These are phyloP conservation scores for Sinapis alba DNA, from an alignment of 441 rosid genomes.

Conservation along the genomic window DNA sequence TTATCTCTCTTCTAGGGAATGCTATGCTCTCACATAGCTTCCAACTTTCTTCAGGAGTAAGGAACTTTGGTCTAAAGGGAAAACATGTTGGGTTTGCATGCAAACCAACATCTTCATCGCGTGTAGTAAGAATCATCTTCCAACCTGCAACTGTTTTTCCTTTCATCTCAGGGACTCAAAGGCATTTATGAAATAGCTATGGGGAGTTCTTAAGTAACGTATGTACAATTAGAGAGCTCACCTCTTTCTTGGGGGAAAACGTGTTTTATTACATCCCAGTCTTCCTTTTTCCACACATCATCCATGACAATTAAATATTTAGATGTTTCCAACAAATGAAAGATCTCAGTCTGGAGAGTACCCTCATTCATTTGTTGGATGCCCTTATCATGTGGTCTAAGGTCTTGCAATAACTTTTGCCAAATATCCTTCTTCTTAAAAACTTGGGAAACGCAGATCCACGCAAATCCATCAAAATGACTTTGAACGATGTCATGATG, in stretches of 20 bases:
- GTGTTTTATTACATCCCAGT: not conserved
- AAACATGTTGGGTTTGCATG: not conserved
- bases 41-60: not conserved
- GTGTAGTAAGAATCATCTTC: not conserved
- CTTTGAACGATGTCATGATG: not conserved
- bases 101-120: not conserved
- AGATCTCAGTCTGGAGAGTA: not conserved
- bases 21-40: not conserved
- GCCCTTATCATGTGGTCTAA: not conserved
- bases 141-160: not conserved
- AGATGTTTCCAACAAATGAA: not conserved
- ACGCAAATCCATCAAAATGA: not conserved
- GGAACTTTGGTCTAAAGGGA: not conserved
- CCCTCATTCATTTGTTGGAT: not conserved
- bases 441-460: not conserved
- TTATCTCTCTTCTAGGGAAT: not conserved
- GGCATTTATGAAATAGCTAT: not conserved
- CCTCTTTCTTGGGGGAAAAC: not conserved
- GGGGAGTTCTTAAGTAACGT: no score
- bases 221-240: not conserved
- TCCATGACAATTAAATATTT: not conserved
- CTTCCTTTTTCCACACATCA: not conserved
- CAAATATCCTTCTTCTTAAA: not conserved
- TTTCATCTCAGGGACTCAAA: not conserved
- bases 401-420: not conserved